These are phyloP conservation scores for Arthrobotrys megalospora DNA, from an alignment of 2,329 filamentous ascomycete species.

Conservation along the genomic window DNA sequence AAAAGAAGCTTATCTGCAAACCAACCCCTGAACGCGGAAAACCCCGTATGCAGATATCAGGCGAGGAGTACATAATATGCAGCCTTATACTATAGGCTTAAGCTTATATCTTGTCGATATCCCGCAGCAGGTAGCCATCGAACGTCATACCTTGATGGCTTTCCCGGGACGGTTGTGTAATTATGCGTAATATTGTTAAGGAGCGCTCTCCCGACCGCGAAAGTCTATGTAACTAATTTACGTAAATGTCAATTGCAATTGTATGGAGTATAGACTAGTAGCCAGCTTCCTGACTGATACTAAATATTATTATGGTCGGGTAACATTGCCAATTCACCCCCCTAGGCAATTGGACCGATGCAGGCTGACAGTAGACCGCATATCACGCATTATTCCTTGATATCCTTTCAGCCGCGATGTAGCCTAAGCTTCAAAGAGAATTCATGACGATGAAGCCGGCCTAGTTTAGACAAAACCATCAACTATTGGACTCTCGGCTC, in stretches of 20 bases:
- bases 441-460: not conserved
- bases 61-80: conserved; percentile 3
- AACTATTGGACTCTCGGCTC: not conserved
- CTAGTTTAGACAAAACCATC: no score
- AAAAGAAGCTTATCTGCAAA: conserved; percentile 16
- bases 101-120: not conserved
- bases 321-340: not conserved
- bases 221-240: not conserved
- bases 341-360: not conserved
- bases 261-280: no score
- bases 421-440: no score
- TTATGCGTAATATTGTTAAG: no score
- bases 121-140: no score
- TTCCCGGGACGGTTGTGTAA: no score
- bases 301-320: not conserved
- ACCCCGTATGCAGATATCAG: conserved; percentile 9
- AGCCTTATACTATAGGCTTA: conserved; percentile 13
- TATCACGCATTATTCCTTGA: not conserved
- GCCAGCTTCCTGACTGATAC: not conserved
- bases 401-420: not conserved
- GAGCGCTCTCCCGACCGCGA: no score
- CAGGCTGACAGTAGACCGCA: conserved; percentile 6
- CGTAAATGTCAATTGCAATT: not conserved
- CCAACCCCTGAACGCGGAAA: not conserved
- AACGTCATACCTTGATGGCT: no score